phyloP scores from a whole-genome alignment of 257 asterid genomes.

The Henckelia pumila region DNA sequence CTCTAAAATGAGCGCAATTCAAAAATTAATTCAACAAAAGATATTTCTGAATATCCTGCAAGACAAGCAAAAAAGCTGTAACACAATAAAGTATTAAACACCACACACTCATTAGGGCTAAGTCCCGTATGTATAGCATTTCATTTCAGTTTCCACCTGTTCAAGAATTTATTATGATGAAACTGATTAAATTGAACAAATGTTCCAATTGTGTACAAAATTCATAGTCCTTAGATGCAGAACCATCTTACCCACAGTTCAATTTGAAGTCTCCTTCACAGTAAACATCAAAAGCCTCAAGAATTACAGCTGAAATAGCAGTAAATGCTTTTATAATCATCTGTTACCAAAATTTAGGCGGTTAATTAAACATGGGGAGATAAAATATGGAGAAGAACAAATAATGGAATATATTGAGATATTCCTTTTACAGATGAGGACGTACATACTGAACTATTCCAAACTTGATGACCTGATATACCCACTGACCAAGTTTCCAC shows the following conservation, averaged over 20 bases:
- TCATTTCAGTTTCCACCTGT: slow-evolving; percentile 14
- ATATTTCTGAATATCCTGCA: neutral
- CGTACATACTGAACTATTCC: slow-evolving; percentile 98
- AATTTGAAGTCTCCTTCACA: slow-evolving; percentile 96
- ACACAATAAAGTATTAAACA: neutral
- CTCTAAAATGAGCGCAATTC: slow-evolving; percentile 4
- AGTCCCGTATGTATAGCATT: slow-evolving; percentile 10
- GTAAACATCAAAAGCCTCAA: slow-evolving; percentile 87
- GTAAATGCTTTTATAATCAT: slow-evolving; percentile 94
- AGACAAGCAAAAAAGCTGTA: neutral
- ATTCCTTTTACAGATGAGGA: slow-evolving; percentile 27
- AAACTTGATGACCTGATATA: slow-evolving; percentile 89
- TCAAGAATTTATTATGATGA: neutral
- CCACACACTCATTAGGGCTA: slow-evolving; percentile 7
- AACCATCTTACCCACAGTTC: slow-evolving; percentile 87
- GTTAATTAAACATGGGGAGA: slow-evolving; percentile 15
- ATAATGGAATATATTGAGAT: slow-evolving; percentile 19
- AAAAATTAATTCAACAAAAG: neutral
- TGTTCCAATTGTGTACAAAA: slow-evolving; percentile 9
- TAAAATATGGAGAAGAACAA: slow-evolving; percentile 18
- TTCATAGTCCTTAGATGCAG: slow-evolving; percentile 14
- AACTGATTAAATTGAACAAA: neutral
- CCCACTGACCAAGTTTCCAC: slow-evolving; percentile 90
- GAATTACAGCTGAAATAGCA: slow-evolving; percentile 83
- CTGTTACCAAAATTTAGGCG: slow-evolving; percentile 45